Evolutionary conservation across 1,139 yeast species (phyloP).

Genomic region (Meyerozyma elateridarum): DNA sequence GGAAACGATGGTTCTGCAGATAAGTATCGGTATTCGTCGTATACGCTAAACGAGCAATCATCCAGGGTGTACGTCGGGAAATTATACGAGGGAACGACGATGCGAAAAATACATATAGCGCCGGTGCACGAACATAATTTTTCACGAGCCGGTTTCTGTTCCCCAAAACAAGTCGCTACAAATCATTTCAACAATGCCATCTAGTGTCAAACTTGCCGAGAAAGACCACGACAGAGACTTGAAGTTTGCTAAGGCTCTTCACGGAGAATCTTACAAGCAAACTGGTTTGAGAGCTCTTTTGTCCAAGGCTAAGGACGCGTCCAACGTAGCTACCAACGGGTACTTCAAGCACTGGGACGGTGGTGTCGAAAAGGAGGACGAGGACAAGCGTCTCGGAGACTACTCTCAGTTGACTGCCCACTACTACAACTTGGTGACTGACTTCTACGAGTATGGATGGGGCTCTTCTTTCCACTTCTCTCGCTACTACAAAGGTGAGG

Average conservation of each 20-base stretch:
- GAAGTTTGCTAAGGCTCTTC: slow-evolving; percentile 79
- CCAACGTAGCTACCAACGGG: slow-evolving; percentile 78
- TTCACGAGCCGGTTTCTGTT: too few relatives aligned
- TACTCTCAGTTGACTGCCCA: slow-evolving; percentile 91
- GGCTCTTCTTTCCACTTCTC: slow-evolving; percentile 99
- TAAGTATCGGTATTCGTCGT: too few relatives aligned
- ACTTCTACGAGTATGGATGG: slow-evolving; percentile 97
- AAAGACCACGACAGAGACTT: slow-evolving; percentile 47
- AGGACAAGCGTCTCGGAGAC: slow-evolving; percentile 70
- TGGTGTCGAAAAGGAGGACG: slow-evolving; percentile 74
- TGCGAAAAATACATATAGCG: background rate
- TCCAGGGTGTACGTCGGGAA: too few relatives aligned
- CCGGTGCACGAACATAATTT: background rate
- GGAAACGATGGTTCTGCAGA: too few relatives aligned
- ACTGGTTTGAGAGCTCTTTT: slow-evolving; percentile 76
- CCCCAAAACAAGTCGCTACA: too few relatives aligned
- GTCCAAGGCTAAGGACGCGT: slow-evolving; percentile 72
- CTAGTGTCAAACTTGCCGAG: slow-evolving; percentile 18
- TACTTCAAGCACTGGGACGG: slow-evolving; percentile 97
- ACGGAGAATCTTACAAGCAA: slow-evolving; percentile 67
- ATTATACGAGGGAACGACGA: slow-evolving; percentile 4
- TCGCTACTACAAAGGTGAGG: slow-evolving; percentile 88
- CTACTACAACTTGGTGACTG: slow-evolving; percentile 94
- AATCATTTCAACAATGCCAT: slow-evolving; percentile 10
- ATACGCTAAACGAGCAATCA: too few relatives aligned